A percentile compares a stretch with the other conserved stretches of the same genome.
These are phyloP conservation scores for Sordariomycetes sp. DNA, from an alignment of 2,329 filamentous ascomycete genomes.

Conservation along the genomic window DNA sequence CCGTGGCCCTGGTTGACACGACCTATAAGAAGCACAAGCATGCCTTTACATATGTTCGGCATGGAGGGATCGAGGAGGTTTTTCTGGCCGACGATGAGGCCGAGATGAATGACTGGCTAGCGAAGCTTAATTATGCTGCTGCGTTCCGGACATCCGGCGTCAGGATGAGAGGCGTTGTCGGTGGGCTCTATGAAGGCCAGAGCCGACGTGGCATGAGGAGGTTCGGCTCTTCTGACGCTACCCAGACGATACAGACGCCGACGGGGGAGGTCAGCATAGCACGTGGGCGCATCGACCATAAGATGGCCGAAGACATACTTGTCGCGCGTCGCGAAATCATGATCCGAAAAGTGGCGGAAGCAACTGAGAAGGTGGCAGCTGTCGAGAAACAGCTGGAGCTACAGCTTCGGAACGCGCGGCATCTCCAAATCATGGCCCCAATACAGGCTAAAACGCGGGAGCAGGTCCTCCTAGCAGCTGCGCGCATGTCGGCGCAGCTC, in stretches of 20 bases:
- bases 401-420: constrained; percentile 77
- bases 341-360: constrained; percentile 68
- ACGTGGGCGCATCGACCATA: constrained; percentile 60
- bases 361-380: constrained; percentile 62
- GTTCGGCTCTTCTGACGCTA: constrained; percentile 46
- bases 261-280: constrained; percentile 63
- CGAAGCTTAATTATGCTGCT: constrained; percentile 90
- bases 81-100: constrained; percentile 80
- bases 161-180: constrained; percentile 76
- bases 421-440: constrained; percentile 77
- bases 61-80: constrained; percentile 78
- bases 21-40: constrained; percentile 94
- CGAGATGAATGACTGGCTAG: constrained; percentile 94
- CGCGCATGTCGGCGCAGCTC: constrained; percentile 71
- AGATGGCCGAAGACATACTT: constrained; percentile 79
- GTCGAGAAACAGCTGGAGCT: constrained; percentile 69
- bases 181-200: constrained; percentile 75
- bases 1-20: constrained; percentile 74
- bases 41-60: constrained; percentile 80
- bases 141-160: constrained; percentile 88
- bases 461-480: constrained; percentile 71
- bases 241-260: constrained; percentile 51
- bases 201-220: constrained; percentile 58
- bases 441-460: constrained; percentile 86
- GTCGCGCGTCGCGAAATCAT: constrained; percentile 73